Conservation (phyloP, 169 alveolate genomes). For the Cryptosporidium ubiquitum region DNA sequence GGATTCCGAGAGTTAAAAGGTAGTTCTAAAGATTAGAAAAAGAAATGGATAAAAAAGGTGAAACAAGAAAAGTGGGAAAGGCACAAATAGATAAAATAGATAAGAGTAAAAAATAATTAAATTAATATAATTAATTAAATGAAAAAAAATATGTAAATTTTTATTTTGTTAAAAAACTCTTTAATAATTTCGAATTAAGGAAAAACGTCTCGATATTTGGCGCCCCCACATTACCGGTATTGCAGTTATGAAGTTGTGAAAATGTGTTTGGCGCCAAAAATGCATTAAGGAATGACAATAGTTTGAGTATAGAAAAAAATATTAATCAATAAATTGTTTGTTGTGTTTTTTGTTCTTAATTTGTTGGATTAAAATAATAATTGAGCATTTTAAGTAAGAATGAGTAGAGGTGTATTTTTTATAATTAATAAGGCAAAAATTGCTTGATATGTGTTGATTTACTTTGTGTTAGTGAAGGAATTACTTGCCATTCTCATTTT, state of each 20-base stretch:
- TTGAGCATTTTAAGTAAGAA: background rate
- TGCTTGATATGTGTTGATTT: background rate
- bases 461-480: background rate
- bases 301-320: too few relatives aligned
- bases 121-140: too few relatives aligned
- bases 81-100: background rate
- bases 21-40: too few relatives aligned
- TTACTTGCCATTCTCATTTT: constrained; percentile 36
- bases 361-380: background rate
- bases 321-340: too few relatives aligned
- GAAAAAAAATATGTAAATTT: background rate
- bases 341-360: too few relatives aligned
- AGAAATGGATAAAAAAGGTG: too few relatives aligned
- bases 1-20: background rate
- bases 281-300: too few relatives aligned
- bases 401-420: background rate
- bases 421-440: background rate
- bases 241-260: background rate
- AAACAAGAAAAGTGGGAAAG: too few relatives aligned
- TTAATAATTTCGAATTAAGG: background rate
- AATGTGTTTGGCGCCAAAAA: background rate
- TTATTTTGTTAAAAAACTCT: background rate
- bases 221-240: constrained; percentile 9
- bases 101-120: background rate
- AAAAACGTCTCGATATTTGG: background rate